Conservation (phyloP, 208 protist species). For the Vickermania ingenoplastis region DNA sequence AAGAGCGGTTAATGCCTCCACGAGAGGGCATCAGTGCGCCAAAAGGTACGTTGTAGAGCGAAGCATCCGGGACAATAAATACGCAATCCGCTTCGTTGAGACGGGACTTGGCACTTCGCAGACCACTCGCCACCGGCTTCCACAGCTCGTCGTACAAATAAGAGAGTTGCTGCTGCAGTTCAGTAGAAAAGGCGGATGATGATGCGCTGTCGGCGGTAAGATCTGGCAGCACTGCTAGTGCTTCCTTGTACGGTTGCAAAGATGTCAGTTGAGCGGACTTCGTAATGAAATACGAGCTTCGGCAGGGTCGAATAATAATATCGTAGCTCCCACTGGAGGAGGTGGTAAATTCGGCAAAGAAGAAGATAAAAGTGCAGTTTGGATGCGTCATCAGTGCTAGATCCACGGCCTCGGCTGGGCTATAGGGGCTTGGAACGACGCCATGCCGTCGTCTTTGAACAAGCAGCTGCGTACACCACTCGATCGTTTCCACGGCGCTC, state of each 20-base stretch:
- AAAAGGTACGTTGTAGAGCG: constrained; percentile 72
- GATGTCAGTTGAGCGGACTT: constrained; percentile 53
- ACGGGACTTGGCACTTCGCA: constrained; percentile 20
- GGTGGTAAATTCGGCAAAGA: constrained; percentile 79
- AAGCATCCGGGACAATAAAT: constrained; percentile 66
- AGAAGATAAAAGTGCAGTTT: constrained; percentile 79
- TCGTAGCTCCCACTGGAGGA: constrained; percentile 47
- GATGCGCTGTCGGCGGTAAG: background rate
- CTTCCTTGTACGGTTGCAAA: constrained; percentile 39
- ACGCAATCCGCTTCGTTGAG: constrained; percentile 46
- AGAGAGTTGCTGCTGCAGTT: constrained; percentile 13
- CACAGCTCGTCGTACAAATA: constrained; percentile 78
- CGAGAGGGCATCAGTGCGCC: constrained; percentile 38
- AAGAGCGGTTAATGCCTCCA: constrained; percentile 2
- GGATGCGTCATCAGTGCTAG: constrained; percentile 62
- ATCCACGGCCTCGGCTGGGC: constrained; percentile 69
- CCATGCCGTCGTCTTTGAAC: constrained; percentile 20
- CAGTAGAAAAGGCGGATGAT: background rate
- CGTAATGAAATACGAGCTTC: constrained; percentile 34
- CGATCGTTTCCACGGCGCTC: constrained; percentile 61
- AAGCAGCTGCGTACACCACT: constrained; percentile 48
- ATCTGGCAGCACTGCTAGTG: constrained; percentile 12
- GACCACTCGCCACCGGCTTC: constrained; percentile 36
- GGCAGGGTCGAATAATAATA: constrained; percentile 61
- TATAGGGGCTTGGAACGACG: constrained; percentile 35